Base-by-base conservation (phyloP, 2,329 filamentous ascomycete species). In the Passalora sequoiae region DNA sequence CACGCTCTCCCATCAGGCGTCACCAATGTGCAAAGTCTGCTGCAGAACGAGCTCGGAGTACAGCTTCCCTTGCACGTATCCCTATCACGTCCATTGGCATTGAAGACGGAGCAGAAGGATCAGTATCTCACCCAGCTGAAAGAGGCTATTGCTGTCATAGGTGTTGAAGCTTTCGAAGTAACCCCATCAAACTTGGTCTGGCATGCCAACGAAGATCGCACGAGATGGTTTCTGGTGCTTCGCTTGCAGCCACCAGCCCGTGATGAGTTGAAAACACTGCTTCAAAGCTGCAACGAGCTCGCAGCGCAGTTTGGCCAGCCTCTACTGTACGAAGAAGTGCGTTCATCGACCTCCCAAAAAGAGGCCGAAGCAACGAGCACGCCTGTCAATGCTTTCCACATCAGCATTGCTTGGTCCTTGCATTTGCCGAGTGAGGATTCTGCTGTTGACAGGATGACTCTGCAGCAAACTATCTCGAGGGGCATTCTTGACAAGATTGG, bases 401-500 rank as follows among this genome's bases (percentile, higher is more conserved):
- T 97, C 47, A 95, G 89, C 33, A 79, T 98, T 43, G 92, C 84
- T 0, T 97, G 91, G 92, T 84, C 78, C 1, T 73, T 91, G 49
- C 65, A 71, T 16, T 27, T 41, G 19, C 44, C 36, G 17, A 95
- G 59, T 89, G 96, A 65, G 6, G 10, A 39, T 15, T 22, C 19
- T 9, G 20, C 22, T 7, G 20, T 33, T 12, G 28, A 45, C 7
- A 31, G 22, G 3, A 31, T 27, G 8, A 27, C 17, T 15, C 22
- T 37, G 19, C 30, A 38, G 22, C 19, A 32, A 8, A 24, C 42
- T 25, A 30, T 46, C 16, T 42, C 43, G 3, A 17, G 35, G 2
- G 27, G 24, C n/a, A n/a, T 47, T 40, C 46, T 45, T 13, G 22
- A 48, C 17, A 22, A 40, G 30, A 22, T 58, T 21, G 35, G 43